Evolutionary conservation across 352 stramenopile species (phyloP).

Genomic region (Phytopythium kandeliae): DNA sequence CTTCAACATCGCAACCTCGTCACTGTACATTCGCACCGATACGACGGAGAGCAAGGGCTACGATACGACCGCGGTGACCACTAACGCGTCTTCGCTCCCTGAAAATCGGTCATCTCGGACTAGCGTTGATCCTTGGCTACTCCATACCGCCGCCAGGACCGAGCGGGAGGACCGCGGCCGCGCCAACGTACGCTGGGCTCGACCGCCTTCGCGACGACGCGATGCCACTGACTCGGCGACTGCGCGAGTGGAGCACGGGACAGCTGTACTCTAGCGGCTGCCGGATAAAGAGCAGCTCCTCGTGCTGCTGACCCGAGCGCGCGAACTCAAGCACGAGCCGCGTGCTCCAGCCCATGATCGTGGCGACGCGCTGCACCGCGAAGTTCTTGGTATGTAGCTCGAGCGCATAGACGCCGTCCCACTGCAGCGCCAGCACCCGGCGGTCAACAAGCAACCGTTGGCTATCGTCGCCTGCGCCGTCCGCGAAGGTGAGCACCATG

Average conservation of each 20-base stretch:
- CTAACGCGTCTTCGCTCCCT: no score
- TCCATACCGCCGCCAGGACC: background rate
- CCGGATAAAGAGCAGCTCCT: slow-evolving; percentile 18
- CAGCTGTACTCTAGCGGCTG: slow-evolving; percentile 15
- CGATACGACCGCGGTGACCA: no score
- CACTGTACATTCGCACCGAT: no score
- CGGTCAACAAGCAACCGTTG: slow-evolving; percentile 9
- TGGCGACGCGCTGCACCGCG: slow-evolving; percentile 14
- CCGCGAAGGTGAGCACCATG: slow-evolving; percentile 8
- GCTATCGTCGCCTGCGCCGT: background rate
- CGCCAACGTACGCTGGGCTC: background rate
- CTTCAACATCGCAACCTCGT: no score
- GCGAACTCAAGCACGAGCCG: slow-evolving; percentile 16
- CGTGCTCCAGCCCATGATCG: slow-evolving; percentile 16
- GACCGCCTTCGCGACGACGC: background rate
- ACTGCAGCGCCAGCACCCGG: slow-evolving; percentile 11
- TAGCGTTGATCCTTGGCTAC: no score
- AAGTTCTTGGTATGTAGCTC: slow-evolving; percentile 15
- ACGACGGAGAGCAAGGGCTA: no score
- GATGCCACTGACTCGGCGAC: background rate
- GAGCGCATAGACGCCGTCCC: slow-evolving; percentile 2
- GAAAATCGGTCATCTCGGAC: no score
- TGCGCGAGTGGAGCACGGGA: background rate
- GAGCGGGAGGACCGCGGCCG: background rate
- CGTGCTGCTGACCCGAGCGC: background rate